Conservation (phyloP, 371 early-diverging fungal genomes). For the Capillidium rhysosporum region DNA sequence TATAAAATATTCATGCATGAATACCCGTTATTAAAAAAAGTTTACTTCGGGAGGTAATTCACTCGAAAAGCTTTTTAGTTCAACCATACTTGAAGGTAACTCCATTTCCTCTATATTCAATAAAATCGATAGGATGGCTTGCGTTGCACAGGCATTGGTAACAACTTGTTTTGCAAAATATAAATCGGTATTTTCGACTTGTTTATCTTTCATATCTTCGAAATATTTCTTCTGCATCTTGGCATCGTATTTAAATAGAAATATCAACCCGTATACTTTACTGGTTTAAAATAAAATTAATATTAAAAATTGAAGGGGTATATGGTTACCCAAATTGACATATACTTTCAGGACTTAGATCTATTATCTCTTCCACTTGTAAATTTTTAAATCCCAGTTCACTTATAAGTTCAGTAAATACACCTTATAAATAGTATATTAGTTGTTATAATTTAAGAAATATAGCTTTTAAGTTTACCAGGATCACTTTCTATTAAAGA, state of each 20-base stretch:
- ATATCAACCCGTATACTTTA: conserved; percentile 67
- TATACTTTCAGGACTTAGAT: background rate
- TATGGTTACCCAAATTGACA: background rate
- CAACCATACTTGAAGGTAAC: conserved; percentile 41
- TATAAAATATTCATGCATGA: background rate
- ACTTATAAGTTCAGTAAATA: background rate
- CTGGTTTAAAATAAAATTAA: conserved; percentile 14
- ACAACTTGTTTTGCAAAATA: conserved; percentile 63
- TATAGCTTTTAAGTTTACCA: background rate
- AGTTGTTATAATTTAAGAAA: background rate
- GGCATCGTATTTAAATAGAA: conserved; percentile 65
- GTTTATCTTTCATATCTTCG: conserved; percentile 14
- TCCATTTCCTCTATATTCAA: conserved; percentile 50
- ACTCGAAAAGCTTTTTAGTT: conserved; percentile 57
- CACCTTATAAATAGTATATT: background rate
- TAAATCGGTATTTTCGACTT: conserved; percentile 20
- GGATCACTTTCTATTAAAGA: background rate
- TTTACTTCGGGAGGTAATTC: conserved; percentile 61
- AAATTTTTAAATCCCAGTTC: background rate
- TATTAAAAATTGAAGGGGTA: background rate
- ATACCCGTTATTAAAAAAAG: background rate
- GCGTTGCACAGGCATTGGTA: conserved; percentile 86
- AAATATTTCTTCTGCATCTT: no score
- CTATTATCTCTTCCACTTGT: background rate
- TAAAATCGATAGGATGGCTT: conserved; percentile 74